Conservation (phyloP, 352 stramenopile species). For the Detonula confervacea region DNA sequence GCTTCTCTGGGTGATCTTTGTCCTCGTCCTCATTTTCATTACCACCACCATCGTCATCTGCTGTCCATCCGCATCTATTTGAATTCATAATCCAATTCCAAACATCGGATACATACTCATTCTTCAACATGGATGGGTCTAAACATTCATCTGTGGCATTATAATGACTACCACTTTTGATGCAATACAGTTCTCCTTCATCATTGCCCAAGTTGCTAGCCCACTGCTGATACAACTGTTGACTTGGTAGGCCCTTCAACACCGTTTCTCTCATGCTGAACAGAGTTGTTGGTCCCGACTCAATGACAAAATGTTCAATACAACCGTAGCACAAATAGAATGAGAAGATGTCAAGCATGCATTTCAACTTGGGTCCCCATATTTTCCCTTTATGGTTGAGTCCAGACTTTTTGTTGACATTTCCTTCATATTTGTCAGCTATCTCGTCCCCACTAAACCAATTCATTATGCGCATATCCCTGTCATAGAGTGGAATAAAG, state of each 20-base stretch:
- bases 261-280: conserved; percentile 3
- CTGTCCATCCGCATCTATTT: conserved; percentile 17
- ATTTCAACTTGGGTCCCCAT: conserved; percentile 11
- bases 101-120: conserved; percentile 6
- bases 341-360: not conserved
- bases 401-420: not conserved
- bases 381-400: conserved; percentile 6
- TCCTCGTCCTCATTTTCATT: not conserved
- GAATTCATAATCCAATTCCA: conserved; percentile 9
- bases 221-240: conserved; percentile 4
- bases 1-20: not conserved
- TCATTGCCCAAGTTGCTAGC: conserved; percentile 1
- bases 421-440: not conserved
- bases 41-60: not conserved
- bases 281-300: not conserved
- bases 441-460: conserved; percentile 16
- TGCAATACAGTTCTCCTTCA: conserved; percentile 1
- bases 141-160: not conserved
- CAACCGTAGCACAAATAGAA: conserved; percentile 7
- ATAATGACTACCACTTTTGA: not conserved
- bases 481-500: too few species aligned
- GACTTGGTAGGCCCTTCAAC: conserved; percentile 16
- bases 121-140: not conserved
- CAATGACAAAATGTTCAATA: not conserved
- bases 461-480: conserved; percentile 13